Evolutionary conservation across 2,329 filamentous ascomycete genomes (phyloP), one percentile per base, ranked within the genome.

Genomic region (Neopestalotiopsis rosae): DNA sequence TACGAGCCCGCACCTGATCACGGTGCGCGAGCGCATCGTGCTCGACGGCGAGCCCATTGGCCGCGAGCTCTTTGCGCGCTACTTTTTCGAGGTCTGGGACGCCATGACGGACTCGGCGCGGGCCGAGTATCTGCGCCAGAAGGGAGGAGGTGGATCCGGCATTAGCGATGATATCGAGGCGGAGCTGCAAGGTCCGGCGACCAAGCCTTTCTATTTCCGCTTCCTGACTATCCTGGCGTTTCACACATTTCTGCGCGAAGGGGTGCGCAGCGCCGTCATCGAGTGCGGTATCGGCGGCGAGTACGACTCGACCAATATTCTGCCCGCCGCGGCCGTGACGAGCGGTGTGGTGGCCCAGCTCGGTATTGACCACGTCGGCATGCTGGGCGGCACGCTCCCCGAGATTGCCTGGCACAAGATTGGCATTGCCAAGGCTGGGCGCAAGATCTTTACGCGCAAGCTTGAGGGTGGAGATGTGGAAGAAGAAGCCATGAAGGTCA

Each of bases 281-380:
- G 96, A 99, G 81, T 97, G 94, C 75, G 96, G 96, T 0, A 97
- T 98, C 71, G 96, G 96, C 17, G 96, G 95, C 63, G 94, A 97
- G 81, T 94, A 94, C 76, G 95, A 98, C 77, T 92, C 92, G 34
- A 99, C 96, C 10, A 98, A 98, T 76, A 88, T 98, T 28, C 81
- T 99, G 5, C 85, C 85, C 0, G 67, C 81, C 0, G 84, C 86
- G 12, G 86, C 88, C 13, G 92, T 94, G 1, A 90, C 88, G 6
- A 91, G 90, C 1, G 88, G 90, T 1, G 92, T 92, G 0, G 90
- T 98, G 49, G 91, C 94, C 24, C 94, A 91, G 75, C 80, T 98
- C 58, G 94, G 94, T 3, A 92, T 97, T 70, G 95, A 98, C 75
- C 95, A 98, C 79, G 90, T 92, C 1, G 89, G 87, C 4, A 90